Percentiles rank a stretch among this genome's conserved stretches.
Evolutionary conservation across 768 basidiomycete genomes (phyloP).

Genomic region (Mycena albidolilacea): DNA sequence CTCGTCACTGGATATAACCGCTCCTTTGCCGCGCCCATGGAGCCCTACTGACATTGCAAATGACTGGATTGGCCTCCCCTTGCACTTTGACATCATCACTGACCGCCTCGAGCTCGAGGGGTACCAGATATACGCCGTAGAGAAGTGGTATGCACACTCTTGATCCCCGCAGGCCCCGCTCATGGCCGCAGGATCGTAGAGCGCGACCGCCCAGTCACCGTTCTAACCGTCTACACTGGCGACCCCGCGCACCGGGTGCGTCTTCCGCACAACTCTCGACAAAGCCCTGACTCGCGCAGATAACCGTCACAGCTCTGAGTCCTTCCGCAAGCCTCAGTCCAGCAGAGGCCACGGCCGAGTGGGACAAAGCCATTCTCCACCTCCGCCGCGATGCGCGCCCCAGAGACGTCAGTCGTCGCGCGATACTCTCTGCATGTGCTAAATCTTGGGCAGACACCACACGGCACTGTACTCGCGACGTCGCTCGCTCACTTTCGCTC

Average conservation of each 20-base stretch:
- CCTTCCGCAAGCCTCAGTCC: constrained; percentile 59
- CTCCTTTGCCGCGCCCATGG: constrained; percentile 24
- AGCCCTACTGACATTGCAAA: constrained; percentile 40
- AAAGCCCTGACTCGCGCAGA: constrained; percentile 54
- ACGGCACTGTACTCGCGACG: constrained; percentile 84
- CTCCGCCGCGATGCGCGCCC: constrained; percentile 83
- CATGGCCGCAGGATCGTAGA: constrained; percentile 71
- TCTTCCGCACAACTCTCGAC: constrained; percentile 13
- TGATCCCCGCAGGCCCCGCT: constrained; percentile 6
- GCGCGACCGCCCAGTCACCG: constrained; percentile 69
- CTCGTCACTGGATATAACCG: constrained; percentile 42
- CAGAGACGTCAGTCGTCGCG: constrained; percentile 61
- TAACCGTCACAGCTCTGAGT: constrained; percentile 70
- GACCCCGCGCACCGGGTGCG: constrained; percentile 75
- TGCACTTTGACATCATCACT: constrained; percentile 65
- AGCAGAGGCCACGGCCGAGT: constrained; percentile 65
- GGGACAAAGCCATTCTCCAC: constrained; percentile 72
- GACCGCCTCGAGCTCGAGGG: constrained; percentile 67
- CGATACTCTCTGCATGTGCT: background rate
- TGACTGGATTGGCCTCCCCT: constrained; percentile 61
- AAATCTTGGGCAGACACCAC: constrained; percentile 60
- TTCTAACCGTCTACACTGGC: constrained; percentile 84
- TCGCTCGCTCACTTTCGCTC: constrained; percentile 91
- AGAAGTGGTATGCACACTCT: constrained; percentile 73
- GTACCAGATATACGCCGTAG: constrained; percentile 89